Conservation (phyloP, 345 rosid species). For the Salix brachista region DNA sequence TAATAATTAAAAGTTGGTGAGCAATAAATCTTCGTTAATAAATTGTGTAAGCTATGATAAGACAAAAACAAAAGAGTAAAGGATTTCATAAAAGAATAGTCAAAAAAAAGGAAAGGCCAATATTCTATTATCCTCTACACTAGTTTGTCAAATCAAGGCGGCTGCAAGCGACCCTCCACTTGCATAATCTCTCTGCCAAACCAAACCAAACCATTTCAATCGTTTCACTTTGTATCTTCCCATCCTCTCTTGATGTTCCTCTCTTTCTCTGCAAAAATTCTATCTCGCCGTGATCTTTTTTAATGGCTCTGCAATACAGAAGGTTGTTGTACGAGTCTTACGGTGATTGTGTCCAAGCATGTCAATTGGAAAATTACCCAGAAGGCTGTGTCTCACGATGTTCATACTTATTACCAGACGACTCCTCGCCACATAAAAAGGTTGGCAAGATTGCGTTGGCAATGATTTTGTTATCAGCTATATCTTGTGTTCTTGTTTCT, state of each 20-base stretch:
- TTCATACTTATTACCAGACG: not conserved
- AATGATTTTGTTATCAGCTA: not conserved
- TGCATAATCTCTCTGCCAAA: not conserved
- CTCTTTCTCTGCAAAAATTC: not conserved
- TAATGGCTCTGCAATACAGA: slow-evolving; percentile 11
- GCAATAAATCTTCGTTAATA: not conserved
- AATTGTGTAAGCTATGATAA: too few relatives aligned
- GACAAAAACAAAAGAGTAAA: too few relatives aligned
- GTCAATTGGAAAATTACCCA: too few relatives aligned
- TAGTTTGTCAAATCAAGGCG: not conserved
- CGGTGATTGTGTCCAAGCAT: not conserved
- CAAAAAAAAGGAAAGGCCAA: not conserved
- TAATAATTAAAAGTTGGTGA: not conserved
- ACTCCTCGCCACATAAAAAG: too few relatives aligned
- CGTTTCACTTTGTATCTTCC: not conserved
- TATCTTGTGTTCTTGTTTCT: not conserved
- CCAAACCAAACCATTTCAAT: not conserved
- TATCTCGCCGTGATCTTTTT: not conserved
- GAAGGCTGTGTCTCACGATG: too few relatives aligned
- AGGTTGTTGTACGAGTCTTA: not conserved
- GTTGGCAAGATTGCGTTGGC: not conserved
- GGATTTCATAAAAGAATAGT: not conserved
- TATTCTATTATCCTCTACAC: not conserved
- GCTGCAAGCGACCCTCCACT: not conserved
- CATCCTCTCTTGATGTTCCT: not conserved